Evolutionary conservation across 306 rosid species (phyloP).

Genomic region (Gastrolobium bilobum): DNA sequence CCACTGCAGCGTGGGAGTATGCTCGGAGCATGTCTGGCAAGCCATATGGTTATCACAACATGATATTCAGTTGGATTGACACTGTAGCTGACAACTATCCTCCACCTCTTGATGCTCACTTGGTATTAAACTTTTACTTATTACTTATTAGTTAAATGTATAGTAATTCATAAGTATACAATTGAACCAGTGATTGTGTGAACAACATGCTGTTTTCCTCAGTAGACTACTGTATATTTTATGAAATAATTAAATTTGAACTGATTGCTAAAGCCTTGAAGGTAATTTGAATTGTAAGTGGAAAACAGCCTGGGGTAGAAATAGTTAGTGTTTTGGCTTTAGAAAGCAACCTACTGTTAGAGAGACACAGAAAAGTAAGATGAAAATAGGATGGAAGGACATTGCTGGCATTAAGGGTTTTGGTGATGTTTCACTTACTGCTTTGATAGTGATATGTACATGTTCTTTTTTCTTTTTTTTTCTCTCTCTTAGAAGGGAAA

Average conservation of each 20-base stretch:
- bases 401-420: background rate
- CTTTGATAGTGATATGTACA: background rate
- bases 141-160: background rate
- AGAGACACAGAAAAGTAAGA: background rate
- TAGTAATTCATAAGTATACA: slow-evolving; percentile 25
- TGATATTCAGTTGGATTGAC: slow-evolving; percentile 98
- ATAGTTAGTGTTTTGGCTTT: slow-evolving; percentile 12
- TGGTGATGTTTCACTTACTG: slow-evolving; percentile 9
- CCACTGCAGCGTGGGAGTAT: slow-evolving; percentile 91
- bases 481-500: background rate
- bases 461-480: slow-evolving; percentile 27
- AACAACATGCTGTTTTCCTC: slow-evolving; percentile 19
- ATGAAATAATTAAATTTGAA: slow-evolving; percentile 21
- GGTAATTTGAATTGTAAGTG: background rate
- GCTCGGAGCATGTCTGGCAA: slow-evolving; percentile 91
- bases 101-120: slow-evolving; percentile 99
- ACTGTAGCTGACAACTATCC: slow-evolving; percentile 91
- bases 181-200: slow-evolving; percentile 23
- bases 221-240: background rate
- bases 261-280: background rate
- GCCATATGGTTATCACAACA: slow-evolving; percentile 95
- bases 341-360: background rate
- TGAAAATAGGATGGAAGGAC: slow-evolving; percentile 3
- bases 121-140: slow-evolving; percentile 56
- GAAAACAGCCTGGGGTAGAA: slow-evolving; percentile 14